These are phyloP conservation scores for Apiotrichum sp. DNA, from an alignment of 1,284 basidiomycete genomes.

Conservation along the genomic window DNA sequence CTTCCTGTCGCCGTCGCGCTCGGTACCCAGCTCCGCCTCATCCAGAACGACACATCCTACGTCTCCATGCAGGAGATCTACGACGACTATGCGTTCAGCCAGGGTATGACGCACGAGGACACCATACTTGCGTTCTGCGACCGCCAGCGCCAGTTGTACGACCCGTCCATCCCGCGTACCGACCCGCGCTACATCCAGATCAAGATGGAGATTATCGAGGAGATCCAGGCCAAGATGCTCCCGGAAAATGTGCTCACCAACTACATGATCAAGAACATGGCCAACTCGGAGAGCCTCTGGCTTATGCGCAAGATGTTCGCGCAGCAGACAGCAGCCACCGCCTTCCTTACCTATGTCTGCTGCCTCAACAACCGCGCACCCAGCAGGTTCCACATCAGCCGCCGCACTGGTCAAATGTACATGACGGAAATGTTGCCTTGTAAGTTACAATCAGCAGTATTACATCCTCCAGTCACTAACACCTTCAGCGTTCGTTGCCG, in stretches of 20 bases:
- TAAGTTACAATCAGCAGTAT: constrained; percentile 41
- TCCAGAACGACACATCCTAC: constrained; percentile 88
- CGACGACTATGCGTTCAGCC: constrained; percentile 76
- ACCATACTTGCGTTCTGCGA: constrained; percentile 77
- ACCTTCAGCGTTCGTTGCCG: constrained; percentile 48
- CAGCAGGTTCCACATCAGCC: constrained; percentile 78
- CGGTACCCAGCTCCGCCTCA: constrained; percentile 73
- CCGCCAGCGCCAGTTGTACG: constrained; percentile 63
- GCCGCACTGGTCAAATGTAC: constrained; percentile 78
- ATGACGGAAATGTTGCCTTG: constrained; percentile 87
- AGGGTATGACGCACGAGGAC: constrained; percentile 78
- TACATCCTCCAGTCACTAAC: constrained; percentile 2
- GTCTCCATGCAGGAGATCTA: constrained; percentile 89
- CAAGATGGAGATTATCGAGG: constrained; percentile 82
- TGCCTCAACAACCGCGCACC: constrained; percentile 80
- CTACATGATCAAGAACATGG: constrained; percentile 85
- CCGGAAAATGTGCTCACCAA: constrained; percentile 82
- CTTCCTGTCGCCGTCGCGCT: constrained; percentile 82
- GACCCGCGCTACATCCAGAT: constrained; percentile 34
- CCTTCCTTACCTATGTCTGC: constrained; percentile 89
- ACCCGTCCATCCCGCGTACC: constrained; percentile 36
- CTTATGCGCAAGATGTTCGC: constrained; percentile 96
- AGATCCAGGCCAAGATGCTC: constrained; percentile 80
- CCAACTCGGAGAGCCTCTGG: constrained; percentile 82
- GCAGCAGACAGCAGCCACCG: constrained; percentile 75